These are phyloP conservation scores for Flaveria ramosissima DNA, from an alignment of 129 eudicot genomes.

Conservation along the genomic window DNA sequence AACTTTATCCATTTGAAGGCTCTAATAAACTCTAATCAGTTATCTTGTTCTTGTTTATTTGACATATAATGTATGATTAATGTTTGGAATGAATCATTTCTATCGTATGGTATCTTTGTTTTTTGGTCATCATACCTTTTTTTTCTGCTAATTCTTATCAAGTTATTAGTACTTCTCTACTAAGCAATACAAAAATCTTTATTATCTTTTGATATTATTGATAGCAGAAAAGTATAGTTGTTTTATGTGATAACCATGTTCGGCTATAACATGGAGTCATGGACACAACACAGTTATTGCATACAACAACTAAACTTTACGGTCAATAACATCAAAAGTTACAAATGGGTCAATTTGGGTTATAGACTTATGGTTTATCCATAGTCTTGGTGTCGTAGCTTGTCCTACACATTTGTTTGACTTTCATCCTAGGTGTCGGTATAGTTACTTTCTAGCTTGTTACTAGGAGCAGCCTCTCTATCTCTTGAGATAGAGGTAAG, in stretches of 20 bases:
- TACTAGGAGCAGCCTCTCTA: too few relatives aligned
- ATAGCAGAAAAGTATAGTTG: neutral
- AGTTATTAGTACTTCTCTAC: neutral
- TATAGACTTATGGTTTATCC: neutral
- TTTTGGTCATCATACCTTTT: neutral
- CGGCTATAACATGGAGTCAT: neutral
- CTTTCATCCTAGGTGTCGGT: too few relatives aligned
- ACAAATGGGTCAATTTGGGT: neutral
- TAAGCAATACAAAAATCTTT: neutral
- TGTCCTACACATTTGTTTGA: too few relatives aligned
- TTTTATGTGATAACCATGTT: neutral
- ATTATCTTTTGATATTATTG: neutral
- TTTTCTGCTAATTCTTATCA: neutral
- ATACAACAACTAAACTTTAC: neutral
- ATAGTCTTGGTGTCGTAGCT: neutral
- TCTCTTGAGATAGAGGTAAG: too few relatives aligned
- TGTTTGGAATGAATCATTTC: conserved; percentile 33
- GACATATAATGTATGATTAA: conserved; percentile 32
- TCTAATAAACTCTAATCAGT: conserved; percentile 29
- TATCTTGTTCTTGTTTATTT: conserved; percentile 17
- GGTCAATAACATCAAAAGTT: too few relatives aligned
- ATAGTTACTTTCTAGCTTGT: neutral
- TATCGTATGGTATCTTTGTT: conserved; percentile 19
- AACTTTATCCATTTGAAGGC: conserved; percentile 39
- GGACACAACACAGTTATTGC: neutral